phyloP scores from a whole-genome alignment of 192 early-diverging fungal genomes.

The Gigaspora rosea region DNA sequence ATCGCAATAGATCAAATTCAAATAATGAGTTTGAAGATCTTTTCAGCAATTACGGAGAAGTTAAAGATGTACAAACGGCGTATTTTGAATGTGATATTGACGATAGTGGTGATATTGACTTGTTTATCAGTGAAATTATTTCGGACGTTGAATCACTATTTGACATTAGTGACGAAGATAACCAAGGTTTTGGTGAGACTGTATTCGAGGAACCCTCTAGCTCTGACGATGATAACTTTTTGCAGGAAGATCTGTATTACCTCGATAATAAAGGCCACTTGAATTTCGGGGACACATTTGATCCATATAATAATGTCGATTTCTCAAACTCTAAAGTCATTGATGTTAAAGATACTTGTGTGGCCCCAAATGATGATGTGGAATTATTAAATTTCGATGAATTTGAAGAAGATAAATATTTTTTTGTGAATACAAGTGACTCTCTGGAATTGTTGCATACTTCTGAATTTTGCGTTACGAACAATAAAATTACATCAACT shows the following conservation, averaged over 20 bases:
- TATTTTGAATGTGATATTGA: not conserved
- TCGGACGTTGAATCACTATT: constrained; percentile 9
- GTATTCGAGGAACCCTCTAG: not conserved
- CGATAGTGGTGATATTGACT: not conserved
- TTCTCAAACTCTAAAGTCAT: no score
- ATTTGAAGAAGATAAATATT: no score
- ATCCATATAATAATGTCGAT: no score
- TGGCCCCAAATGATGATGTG: no score
- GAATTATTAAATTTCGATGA: no score
- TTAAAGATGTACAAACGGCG: not conserved
- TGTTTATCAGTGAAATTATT: not conserved
- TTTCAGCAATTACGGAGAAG: not conserved
- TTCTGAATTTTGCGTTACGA: not conserved
- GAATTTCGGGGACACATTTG: no score
- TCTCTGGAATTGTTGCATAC: no score
- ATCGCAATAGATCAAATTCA: not conserved
- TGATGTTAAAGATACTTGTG: no score
- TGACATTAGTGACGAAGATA: not conserved
- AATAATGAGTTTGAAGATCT: not conserved
- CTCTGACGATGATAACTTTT: constrained; percentile 10
- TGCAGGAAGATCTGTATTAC: not conserved
- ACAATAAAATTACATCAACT: not conserved
- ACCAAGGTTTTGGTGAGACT: not conserved
- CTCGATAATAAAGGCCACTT: no score
- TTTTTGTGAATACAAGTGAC: no score